A percentile compares a stretch with the other conserved stretches of the same genome.
phyloP scores from a whole-genome alignment of 306 rosid genomes.

The Erythrophleum fordii region DNA sequence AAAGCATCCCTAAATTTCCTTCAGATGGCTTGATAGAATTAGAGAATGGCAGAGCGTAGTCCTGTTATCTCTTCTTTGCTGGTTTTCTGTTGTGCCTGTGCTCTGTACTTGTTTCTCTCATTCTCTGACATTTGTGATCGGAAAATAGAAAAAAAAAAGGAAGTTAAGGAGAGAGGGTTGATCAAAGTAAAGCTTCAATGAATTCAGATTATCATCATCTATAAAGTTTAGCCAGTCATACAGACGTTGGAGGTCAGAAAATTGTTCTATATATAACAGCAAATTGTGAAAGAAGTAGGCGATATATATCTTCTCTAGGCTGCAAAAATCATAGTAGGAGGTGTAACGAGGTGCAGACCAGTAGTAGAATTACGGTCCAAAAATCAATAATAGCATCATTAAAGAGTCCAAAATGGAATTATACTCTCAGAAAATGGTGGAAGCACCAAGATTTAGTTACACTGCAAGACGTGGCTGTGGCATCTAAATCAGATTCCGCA shows the following conservation, averaged over 20 bases:
- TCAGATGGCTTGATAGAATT: neutral
- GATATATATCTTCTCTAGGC: no score
- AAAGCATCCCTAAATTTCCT: no score
- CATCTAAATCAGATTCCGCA: constrained; percentile 18
- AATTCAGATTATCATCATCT: neutral
- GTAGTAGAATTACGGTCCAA: no score
- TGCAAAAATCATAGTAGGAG: no score
- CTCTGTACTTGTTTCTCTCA: neutral
- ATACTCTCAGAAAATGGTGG: neutral
- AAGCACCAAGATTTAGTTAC: neutral
- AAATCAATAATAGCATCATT: no score
- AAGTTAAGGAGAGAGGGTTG: neutral
- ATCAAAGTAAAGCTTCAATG: neutral
- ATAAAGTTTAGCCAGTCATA: neutral
- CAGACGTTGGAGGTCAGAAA: neutral
- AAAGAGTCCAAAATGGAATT: neutral
- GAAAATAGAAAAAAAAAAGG: neutral
- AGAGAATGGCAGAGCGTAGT: neutral
- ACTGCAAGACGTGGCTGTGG: neutral
- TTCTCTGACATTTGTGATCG: neutral
- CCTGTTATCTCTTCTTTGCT: neutral
- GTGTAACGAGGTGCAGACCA: no score
- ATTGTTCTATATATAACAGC: neutral
- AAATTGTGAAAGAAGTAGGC: neutral
- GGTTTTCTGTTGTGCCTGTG: neutral